A percentile compares a stretch with the other conserved stretches of the same genome.
Conservation (phyloP, 164 flowering plant species). For the Chloranthus sessilifolius region DNA sequence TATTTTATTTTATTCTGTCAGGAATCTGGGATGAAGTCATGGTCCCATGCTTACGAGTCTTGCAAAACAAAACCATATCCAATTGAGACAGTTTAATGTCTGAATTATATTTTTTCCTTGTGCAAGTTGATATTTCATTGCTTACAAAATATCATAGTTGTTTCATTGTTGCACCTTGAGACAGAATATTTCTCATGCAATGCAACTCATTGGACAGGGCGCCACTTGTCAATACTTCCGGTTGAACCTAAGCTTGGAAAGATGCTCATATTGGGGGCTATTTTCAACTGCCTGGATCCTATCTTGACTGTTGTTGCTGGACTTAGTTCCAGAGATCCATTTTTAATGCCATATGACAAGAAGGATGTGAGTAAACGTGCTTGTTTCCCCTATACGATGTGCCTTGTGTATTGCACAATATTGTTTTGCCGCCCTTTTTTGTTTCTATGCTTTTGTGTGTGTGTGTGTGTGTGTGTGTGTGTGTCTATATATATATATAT, state of each 20-base stretch:
- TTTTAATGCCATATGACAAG: constrained; percentile 78
- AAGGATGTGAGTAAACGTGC: constrained; percentile 72
- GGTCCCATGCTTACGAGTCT: too few species aligned
- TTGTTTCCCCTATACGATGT: too few species aligned
- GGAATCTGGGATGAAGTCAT: too few species aligned
- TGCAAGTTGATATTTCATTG: constrained; percentile 1
- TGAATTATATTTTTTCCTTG: neutral
- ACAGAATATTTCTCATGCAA: neutral
- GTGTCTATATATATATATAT: too few species aligned
- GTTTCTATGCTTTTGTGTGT: too few species aligned
- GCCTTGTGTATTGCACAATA: too few species aligned
- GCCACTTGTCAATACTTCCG: constrained; percentile 79
- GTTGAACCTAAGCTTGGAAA: constrained; percentile 98
- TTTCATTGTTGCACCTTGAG: too few species aligned
- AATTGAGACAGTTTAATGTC: too few species aligned
- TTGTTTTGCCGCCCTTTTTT: too few species aligned
- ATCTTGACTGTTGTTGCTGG: constrained; percentile 87
- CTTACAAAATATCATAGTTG: neutral
- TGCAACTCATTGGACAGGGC: constrained; percentile 49
- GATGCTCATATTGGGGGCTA: constrained; percentile 87
- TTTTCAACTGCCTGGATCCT: constrained; percentile 87
- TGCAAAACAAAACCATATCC: too few species aligned
- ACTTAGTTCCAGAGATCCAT: constrained; percentile 90
- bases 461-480: too few species aligned
- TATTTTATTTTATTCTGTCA: too few species aligned